These are phyloP conservation scores for Solanum okadae DNA, from an alignment of 257 asterid genomes.

Conservation along the genomic window DNA sequence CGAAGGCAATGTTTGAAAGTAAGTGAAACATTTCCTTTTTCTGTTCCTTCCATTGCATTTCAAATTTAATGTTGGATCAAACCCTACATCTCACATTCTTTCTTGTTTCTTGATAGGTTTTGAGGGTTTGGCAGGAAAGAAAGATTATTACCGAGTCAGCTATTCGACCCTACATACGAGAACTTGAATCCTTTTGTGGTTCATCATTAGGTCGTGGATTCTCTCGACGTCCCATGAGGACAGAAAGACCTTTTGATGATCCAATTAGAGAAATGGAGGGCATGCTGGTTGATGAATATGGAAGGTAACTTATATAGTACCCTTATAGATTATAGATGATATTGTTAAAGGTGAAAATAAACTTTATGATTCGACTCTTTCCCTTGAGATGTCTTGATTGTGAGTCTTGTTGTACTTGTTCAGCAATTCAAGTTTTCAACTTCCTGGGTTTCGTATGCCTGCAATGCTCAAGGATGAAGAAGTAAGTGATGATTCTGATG, in stretches of 20 bases:
- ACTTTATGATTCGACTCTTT: neutral
- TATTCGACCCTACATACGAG: conserved; percentile 68
- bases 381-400: neutral
- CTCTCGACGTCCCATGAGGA: conserved; percentile 56
- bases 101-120: conserved; percentile 42
- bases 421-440: conserved; percentile 90
- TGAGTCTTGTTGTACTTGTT: conserved; percentile 11
- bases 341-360: neutral
- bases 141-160: conserved; percentile 74
- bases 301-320: conserved; percentile 42
- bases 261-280: conserved; percentile 94
- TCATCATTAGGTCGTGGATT: conserved; percentile 46
- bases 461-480: conserved; percentile 69
- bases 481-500: conserved; percentile 79
- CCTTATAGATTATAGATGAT: neutral
- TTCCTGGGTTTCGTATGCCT: conserved; percentile 80
- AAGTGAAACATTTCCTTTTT: conserved; percentile 16
- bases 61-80: neutral
- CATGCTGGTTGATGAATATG: conserved; percentile 87
- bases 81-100: neutral
- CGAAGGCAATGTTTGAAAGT: conserved; percentile 89
- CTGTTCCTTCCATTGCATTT: neutral
- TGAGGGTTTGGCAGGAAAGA: conserved; percentile 90
- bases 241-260: conserved; percentile 83
- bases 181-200: conserved; percentile 67